Base-by-base conservation (phyloP, 2,329 filamentous ascomycete genomes). In the Xylaria sp. region DNA sequence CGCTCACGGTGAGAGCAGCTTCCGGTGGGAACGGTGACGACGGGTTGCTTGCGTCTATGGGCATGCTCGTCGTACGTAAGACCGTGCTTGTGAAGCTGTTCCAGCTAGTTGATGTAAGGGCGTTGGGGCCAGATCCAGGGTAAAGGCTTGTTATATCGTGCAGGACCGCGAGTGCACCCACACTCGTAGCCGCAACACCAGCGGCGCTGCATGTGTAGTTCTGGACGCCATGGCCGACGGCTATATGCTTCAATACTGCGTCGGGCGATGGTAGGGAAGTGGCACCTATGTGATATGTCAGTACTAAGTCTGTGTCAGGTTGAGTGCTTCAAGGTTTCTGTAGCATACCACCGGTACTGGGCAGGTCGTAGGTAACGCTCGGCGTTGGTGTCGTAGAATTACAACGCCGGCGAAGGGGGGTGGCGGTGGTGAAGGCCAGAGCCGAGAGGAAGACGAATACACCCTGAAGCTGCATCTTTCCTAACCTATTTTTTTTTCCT, bases 191-290 rank as follows among this genome's bases (percentile, higher is more conserved):
- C 0, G 74, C 72, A 2, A 77, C 78, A 10, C 80, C 78, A 18
- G 75, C 71, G 13, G 75, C 65, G 36, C 74, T 77, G 79, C 90
- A 92, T 46, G 87, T 90, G 83, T 92, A 92, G 85, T 92, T 92
- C 76, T 92, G 90, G 74, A 90, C 86, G 66, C 90, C 90, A 73
- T 90, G 86, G 73, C 89, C 90, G 51, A 92, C 80, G 65, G 84
- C 85, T 70, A 92, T 86, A 80, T 85, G 81, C 77, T 86, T 84
- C 46, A 89, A 80, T 5, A 77, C 77, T 52, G 82, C 74, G 70
- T 76, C 76, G 10, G 79, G 69, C 2, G 83, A 83, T 2, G 83
- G 84, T 3, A 89, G 85, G 61, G 88, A 81, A 28, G 74, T 75
- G 46, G 77, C 82, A 25, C 73, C 78, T 79, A 46, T 64, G 36